Evolutionary conservation across 768 basidiomycete genomes (phyloP).

Genomic region (Suillus tomentosus): DNA sequence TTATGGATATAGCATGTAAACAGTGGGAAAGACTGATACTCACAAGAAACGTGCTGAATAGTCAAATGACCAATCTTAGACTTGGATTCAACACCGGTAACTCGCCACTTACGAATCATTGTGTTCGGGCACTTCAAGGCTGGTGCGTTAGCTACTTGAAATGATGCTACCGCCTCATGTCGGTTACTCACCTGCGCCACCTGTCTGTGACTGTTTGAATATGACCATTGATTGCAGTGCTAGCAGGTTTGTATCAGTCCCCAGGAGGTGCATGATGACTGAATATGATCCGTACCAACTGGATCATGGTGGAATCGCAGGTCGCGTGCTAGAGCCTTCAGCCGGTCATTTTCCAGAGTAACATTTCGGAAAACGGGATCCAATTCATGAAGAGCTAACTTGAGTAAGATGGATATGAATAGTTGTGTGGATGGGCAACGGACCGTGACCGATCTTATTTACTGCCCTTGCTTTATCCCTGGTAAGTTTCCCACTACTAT

Average conservation of each 20-base stretch:
- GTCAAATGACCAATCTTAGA: background rate
- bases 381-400: slow-evolving; percentile 80
- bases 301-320: slow-evolving; percentile 81
- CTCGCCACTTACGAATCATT: slow-evolving; percentile 79
- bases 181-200: slow-evolving; percentile 73
- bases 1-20: slow-evolving; percentile 1
- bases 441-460: slow-evolving; percentile 95
- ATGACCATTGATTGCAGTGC: slow-evolving; percentile 96
- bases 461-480: slow-evolving; percentile 76
- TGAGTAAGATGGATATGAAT: background rate
- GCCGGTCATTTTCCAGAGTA: slow-evolving; percentile 75
- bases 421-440: background rate
- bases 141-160: background rate
- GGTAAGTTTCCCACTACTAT: slow-evolving; percentile 65
- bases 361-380: slow-evolving; percentile 80
- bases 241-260: slow-evolving; percentile 26
- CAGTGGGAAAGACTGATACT: slow-evolving; percentile 22
- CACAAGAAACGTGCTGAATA: slow-evolving; percentile 72
- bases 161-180: background rate
- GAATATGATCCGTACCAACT: slow-evolving; percentile 48
- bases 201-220: slow-evolving; percentile 91
- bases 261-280: background rate
- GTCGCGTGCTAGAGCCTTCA: slow-evolving; percentile 71
- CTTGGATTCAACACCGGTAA: background rate
- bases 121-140: slow-evolving; percentile 74